Evolutionary conservation across 768 basidiomycete genomes (phyloP).

Genomic region (Mycena kentingensis): DNA sequence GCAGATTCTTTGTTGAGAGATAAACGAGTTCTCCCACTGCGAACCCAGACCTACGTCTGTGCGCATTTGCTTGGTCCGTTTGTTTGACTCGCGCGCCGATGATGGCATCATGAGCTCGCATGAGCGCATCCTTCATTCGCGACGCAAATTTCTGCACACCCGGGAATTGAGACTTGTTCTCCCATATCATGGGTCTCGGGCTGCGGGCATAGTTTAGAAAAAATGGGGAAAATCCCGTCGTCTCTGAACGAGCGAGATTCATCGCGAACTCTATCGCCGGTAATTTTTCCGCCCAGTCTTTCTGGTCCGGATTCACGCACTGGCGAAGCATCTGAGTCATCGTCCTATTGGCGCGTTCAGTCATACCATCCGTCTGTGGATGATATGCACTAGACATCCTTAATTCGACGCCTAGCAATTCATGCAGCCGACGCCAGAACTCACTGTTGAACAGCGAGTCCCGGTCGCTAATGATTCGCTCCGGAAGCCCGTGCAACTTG

Average conservation of each 20-base stretch:
- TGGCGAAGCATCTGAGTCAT: slow-evolving; percentile 15
- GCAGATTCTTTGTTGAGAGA: slow-evolving; percentile 19
- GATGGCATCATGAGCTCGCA: slow-evolving; percentile 33
- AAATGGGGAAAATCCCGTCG: slow-evolving; percentile 20
- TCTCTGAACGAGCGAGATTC: slow-evolving; percentile 17
- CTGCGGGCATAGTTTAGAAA: slow-evolving; percentile 22
- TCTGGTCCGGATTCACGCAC: slow-evolving; percentile 6
- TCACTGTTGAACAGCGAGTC: slow-evolving; percentile 4
- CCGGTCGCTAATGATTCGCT: slow-evolving; percentile 7
- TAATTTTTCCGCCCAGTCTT: slow-evolving; percentile 13
- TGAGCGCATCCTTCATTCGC: slow-evolving; percentile 21
- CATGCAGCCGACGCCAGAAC: slow-evolving; percentile 2
- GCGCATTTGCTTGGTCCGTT: slow-evolving; percentile 27
- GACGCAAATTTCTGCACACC: slow-evolving; percentile 22
- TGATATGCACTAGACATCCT: slow-evolving; percentile 5
- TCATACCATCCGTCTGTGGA: slow-evolving; percentile 5
- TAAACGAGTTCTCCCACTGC: slow-evolving; percentile 28
- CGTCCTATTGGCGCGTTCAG: slow-evolving; percentile 5
- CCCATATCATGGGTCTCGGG: slow-evolving; percentile 23
- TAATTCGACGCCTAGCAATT: slow-evolving; percentile 1
- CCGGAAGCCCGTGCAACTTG: slow-evolving; percentile 20
- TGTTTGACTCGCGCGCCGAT: slow-evolving; percentile 28
- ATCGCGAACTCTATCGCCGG: slow-evolving; percentile 24
- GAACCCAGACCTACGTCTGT: slow-evolving; percentile 6
- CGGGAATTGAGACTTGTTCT: slow-evolving; percentile 1